Base-by-base conservation (phyloP, 345 rosid species). In the Hirschfeldia incana region DNA sequence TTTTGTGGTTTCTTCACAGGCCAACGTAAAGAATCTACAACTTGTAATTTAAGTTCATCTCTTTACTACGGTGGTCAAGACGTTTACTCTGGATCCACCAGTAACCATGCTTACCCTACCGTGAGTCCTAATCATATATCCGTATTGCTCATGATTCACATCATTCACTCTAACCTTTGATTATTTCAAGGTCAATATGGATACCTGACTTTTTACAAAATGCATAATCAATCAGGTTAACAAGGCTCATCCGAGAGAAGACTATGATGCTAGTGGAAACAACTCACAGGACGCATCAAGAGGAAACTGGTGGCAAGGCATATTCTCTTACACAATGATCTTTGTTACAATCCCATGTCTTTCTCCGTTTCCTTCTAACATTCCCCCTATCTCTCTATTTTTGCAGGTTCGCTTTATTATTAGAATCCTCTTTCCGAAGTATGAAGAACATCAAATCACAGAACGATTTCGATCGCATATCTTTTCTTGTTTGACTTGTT, bases 261-360 rank as follows among this genome's bases (percentile, higher is more conserved):
- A 72, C 6, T 5, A 85, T 76, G 94, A 87, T 70, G 81, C 87
- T 11, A 85, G 77, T 57, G 88, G 83, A 67, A 71, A 79, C 75
- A 85, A 87, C 60, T 83, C 93, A 4, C 46, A 66, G 10, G 84
- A 80, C 78, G 97, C 89, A 49, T 89, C 93, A 1, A 87, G 97
- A 86, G 98, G 97, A 82, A 89, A 94, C 72, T 92, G 97, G 97
- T 94, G 98, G 98, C 86, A 89, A 90, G 98, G 98, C 85, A 86
- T 15, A 7, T 44, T 16, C 61, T 37, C 13, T 39, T 29, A 9
- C 57, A 49, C 60, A 57, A 57, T 57, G 11, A 10, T 66, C 58
- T 32, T 32, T 57, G 12, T 61, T 53, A 37, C 29, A 26, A 42
- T 11, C 12, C 65, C 67, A 36, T 16, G 49, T 67, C 11, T 55